Evolutionary conservation across 305 asterid species (phyloP).

Genomic region (Rubia balearica): DNA sequence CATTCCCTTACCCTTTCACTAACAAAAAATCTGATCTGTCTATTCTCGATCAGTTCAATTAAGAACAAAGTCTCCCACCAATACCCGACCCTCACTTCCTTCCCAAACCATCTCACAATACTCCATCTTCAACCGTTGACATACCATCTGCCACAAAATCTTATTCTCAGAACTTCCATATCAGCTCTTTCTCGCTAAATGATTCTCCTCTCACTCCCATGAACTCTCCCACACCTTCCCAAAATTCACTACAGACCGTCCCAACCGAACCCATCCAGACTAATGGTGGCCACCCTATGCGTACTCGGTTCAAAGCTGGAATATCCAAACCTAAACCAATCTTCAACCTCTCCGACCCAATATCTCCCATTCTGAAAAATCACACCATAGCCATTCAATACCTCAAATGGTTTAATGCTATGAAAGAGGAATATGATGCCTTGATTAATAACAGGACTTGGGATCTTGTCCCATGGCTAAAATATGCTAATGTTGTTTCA

Average conservation of each 20-base stretch:
- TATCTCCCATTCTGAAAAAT: background rate
- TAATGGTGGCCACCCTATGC: background rate
- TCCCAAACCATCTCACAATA: background rate
- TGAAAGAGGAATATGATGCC: constrained; percentile 4
- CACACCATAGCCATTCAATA: background rate
- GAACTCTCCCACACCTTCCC: too few relatives aligned
- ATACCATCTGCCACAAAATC: background rate
- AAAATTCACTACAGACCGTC: background rate
- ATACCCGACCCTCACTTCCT: background rate
- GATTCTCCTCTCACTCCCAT: background rate
- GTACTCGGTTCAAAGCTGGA: background rate
- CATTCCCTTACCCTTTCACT: background rate
- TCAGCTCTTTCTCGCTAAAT: background rate
- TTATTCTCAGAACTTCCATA: background rate
- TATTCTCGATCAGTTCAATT: background rate
- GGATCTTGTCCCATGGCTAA: background rate
- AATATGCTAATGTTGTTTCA: background rate
- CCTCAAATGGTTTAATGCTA: background rate
- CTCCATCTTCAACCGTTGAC: background rate
- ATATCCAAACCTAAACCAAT: background rate
- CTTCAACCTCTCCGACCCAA: background rate
- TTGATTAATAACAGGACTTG: background rate
- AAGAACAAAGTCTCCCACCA: background rate
- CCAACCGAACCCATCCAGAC: background rate
- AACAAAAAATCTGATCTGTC: background rate